Evolutionary conservation across 345 rosid species (phyloP).

Genomic region (Chamaenerion angustifolium): DNA sequence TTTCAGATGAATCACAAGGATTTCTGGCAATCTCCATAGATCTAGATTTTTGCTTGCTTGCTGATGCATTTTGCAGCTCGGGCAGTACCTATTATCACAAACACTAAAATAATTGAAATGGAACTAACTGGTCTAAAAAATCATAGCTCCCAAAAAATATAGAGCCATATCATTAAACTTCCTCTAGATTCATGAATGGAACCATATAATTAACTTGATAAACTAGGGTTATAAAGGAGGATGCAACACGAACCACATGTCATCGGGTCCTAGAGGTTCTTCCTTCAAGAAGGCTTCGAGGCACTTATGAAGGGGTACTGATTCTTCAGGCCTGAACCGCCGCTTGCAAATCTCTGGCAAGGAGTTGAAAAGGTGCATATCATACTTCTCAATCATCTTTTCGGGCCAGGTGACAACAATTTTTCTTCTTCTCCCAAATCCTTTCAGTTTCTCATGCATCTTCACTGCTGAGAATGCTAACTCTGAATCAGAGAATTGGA

Average conservation of each 20-base stretch:
- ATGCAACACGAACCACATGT: constrained; percentile 49
- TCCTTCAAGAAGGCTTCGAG: constrained; percentile 63
- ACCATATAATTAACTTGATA: background rate
- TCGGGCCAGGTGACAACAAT: constrained; percentile 34
- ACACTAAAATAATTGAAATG: no score
- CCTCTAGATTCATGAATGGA: no score
- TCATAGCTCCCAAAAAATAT: no score
- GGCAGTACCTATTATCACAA: constrained; percentile 35
- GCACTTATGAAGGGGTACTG: constrained; percentile 44
- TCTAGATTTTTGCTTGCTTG: constrained; percentile 63
- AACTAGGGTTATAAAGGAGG: background rate
- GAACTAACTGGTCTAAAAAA: no score
- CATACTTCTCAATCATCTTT: constrained; percentile 31
- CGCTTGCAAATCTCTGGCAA: constrained; percentile 43
- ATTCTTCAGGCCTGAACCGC: constrained; percentile 36
- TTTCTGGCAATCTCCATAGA: constrained; percentile 65
- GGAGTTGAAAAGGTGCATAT: constrained; percentile 21
- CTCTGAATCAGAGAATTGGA: constrained; percentile 17
- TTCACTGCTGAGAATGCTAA: constrained; percentile 10
- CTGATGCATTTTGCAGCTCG: constrained; percentile 43
- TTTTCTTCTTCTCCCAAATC: constrained; percentile 13
- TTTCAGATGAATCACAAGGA: constrained; percentile 55
- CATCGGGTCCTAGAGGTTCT: constrained; percentile 71
- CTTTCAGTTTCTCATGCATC: constrained; percentile 17
- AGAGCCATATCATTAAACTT: no score